phyloP scores from a whole-genome alignment of 1,284 basidiomycete species.

The Pseudozyma flocculosa region DNA sequence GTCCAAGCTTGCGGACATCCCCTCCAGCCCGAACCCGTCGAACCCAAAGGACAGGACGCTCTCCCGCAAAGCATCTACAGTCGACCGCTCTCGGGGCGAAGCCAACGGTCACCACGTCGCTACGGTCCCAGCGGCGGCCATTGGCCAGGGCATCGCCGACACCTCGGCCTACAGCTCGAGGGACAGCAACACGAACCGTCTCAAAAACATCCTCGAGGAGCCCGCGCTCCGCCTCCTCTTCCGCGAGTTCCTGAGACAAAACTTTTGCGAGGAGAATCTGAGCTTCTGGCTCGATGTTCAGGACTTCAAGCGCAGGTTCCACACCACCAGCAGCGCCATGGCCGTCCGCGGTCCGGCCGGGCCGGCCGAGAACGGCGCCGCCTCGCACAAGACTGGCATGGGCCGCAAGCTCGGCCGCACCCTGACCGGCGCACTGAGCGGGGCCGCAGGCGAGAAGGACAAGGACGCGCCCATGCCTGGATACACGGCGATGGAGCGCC shows the following conservation, averaged over 20 bases:
- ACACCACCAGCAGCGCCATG: conserved; percentile 86
- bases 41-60: conserved; percentile 56
- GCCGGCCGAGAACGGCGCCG: conserved; percentile 3
- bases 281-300: conserved; percentile 96
- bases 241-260: conserved; percentile 87
- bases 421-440: conserved; percentile 56
- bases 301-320: conserved; percentile 94
- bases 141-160: conserved; percentile 32
- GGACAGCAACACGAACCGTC: conserved; percentile 82
- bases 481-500: conserved; percentile 78
- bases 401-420: conserved; percentile 67
- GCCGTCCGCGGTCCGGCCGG: conserved; percentile 61
- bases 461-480: conserved; percentile 25
- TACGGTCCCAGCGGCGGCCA: conserved; percentile 3
- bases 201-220: conserved; percentile 90
- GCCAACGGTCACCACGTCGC: conserved; percentile 54
- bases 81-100: conserved; percentile 69
- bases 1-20: background rate
- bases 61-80: conserved; percentile 74
- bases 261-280: conserved; percentile 98
- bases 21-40: background rate
- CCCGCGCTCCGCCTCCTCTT: conserved; percentile 84
- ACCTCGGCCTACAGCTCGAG: conserved; percentile 56
- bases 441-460: conserved; percentile 8
- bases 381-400: conserved; percentile 17